Evolutionary conservation across 352 stramenopile species (phyloP), one percentile per base, ranked within the genome.

Genomic region (Halophytophthora batemanensis): DNA sequence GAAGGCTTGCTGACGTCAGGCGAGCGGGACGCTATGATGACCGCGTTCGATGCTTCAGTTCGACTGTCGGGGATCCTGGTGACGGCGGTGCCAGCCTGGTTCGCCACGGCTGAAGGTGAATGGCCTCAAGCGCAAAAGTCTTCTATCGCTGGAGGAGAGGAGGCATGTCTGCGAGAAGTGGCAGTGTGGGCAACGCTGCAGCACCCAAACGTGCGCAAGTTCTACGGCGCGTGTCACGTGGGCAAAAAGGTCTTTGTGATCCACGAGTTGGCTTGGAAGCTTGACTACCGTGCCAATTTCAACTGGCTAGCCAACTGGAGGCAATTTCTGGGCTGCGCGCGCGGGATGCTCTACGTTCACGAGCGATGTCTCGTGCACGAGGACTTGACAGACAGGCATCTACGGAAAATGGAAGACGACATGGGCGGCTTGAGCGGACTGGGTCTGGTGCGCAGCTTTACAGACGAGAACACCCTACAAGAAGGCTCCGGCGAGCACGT

Each of bases 291-390:
- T n/a, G n/a, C n/a, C n/a, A n/a, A n/a, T n/a, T n/a, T n/a, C n/a
- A n/a, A n/a, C n/a, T n/a, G n/a, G n/a, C n/a, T n/a, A n/a, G n/a
- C n/a, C n/a, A n/a, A n/a, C n/a, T n/a, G n/a, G n/a, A 12, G 40
- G 23, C 15, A 21, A 18, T 11, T 60, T 7, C 40, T 37, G 3
- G 57, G 60, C 25, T 46, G 25, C 14, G 53, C 49, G 23, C 40
- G 59, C 17, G 80, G 74, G 6, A 53, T 91, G 2, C 29, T 41
- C 17, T 90, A 79, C 56, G 14, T 59, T 6, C 51, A 59, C 13
- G 43, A 59, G 15, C 51, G 51, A 17, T 34, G 44, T 10, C 45
- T 59, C n/a, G 8, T 59, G 21, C 25, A 45, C 3, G 31, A 45
- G 7, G 45, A 45, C 6, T 23, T 53, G 28, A 45, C 5, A 33